Conservation (phyloP, 106 monocot species). For the Posidonia australis region DNA sequence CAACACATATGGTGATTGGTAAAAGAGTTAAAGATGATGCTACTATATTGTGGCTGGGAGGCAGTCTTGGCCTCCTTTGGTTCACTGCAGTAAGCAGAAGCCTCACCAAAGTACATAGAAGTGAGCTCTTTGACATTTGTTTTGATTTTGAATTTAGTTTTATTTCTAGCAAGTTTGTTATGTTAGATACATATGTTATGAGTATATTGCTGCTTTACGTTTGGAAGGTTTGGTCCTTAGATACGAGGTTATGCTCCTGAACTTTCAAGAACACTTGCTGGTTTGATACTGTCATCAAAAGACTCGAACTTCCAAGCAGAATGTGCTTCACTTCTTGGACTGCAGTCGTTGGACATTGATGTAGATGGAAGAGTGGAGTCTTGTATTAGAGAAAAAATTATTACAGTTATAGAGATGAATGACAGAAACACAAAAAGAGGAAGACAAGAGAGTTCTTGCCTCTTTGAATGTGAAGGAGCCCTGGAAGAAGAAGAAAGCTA, state of each 20-base stretch:
- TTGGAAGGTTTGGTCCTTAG: constrained; percentile 16
- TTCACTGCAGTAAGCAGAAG: too few relatives aligned
- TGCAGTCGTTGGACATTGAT: constrained; percentile 18
- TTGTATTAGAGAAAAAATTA: constrained; percentile 50
- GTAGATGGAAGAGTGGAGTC: constrained; percentile 26
- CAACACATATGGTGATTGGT: too few relatives aligned
- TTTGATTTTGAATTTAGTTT: too few relatives aligned
- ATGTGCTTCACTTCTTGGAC: constrained; percentile 50
- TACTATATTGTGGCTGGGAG: too few relatives aligned
- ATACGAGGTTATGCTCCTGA: constrained; percentile 44
- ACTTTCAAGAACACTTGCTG: constrained; percentile 51
- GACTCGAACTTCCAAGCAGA: constrained; percentile 45
- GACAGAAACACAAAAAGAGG: constrained; percentile 24
- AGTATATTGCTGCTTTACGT: not conserved
- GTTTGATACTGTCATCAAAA: constrained; percentile 52
- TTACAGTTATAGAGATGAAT: constrained; percentile 31
- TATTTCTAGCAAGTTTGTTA: not conserved
- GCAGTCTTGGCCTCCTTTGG: too few relatives aligned
- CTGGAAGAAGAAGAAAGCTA: not conserved
- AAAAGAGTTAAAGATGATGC: too few relatives aligned
- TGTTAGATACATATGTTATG: not conserved
- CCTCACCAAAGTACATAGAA: too few relatives aligned
- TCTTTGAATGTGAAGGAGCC: constrained; percentile 27
- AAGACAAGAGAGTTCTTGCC: constrained; percentile 13
- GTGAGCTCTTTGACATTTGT: too few relatives aligned